Conservation (phyloP, 2,329 filamentous ascomycete genomes). For the Scytalidium lignicola region DNA sequence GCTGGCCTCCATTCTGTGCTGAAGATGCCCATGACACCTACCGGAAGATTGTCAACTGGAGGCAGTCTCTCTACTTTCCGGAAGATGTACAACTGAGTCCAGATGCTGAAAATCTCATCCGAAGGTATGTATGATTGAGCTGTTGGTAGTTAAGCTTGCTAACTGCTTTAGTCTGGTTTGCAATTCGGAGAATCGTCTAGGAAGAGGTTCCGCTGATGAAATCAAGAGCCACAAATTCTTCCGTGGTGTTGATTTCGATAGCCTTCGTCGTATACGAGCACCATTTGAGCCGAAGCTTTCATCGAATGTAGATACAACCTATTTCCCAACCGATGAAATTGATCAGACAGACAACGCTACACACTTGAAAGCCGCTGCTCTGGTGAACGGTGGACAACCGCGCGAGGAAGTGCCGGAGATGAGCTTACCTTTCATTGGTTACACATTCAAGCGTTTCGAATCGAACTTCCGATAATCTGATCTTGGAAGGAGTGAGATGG, state of each 20-base stretch:
- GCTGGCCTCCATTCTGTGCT: slow-evolving; percentile 98
- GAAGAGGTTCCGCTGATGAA: slow-evolving; percentile 79
- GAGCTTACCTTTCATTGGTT: slow-evolving; percentile 92
- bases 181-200: slow-evolving; percentile 87
- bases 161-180: slow-evolving; percentile 69
- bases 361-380: slow-evolving; percentile 67
- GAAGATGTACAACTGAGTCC: slow-evolving; percentile 85
- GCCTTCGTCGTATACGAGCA: slow-evolving; percentile 84
- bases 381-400: slow-evolving; percentile 45
- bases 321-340: slow-evolving; percentile 98
- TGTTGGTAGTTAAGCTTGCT: slow-evolving; percentile 13
- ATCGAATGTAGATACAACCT: slow-evolving; percentile 92
- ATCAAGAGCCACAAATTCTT: slow-evolving; percentile 96
- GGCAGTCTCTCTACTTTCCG: slow-evolving; percentile 90
- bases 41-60: slow-evolving; percentile 98
- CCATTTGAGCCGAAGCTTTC: slow-evolving; percentile 93
- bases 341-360: slow-evolving; percentile 93
- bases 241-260: slow-evolving; percentile 92
- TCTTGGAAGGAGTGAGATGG: not conserved
- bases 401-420: slow-evolving; percentile 84
- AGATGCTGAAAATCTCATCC: slow-evolving; percentile 87
- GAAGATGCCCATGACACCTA: slow-evolving; percentile 98
- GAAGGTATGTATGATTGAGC: slow-evolving; percentile 57
- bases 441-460: slow-evolving; percentile 96
- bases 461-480: slow-evolving; percentile 56